Conservation (phyloP, 73 alveolate genomes). For the Uronychia binucleata region DNA sequence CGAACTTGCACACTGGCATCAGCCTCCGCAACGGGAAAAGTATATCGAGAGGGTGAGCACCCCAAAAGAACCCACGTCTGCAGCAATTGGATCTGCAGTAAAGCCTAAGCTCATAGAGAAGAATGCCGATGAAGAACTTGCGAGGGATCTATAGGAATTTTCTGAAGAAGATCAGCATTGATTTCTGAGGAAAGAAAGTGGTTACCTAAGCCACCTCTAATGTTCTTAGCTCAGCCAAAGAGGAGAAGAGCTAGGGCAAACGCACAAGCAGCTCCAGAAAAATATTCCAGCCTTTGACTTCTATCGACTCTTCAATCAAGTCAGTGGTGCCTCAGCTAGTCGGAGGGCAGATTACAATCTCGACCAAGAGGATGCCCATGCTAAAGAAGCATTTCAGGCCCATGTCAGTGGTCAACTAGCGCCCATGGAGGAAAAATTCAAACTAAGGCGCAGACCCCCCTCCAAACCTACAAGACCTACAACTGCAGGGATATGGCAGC, state of each 20-base stretch:
- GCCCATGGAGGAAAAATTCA: neutral
- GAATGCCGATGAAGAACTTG: neutral
- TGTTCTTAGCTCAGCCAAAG: too few species aligned
- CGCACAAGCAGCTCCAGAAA: neutral
- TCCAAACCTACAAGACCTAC: neutral
- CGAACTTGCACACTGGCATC: too few species aligned
- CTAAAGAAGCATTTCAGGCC: neutral
- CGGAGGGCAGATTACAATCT: neutral
- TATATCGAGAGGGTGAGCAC: neutral
- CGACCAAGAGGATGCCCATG: neutral
- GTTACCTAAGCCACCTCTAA: neutral
- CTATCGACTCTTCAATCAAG: neutral
- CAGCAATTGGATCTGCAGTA: neutral
- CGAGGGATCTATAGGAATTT: neutral
- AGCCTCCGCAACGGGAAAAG: too few species aligned
- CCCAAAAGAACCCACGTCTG: neutral
- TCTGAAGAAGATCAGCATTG: neutral
- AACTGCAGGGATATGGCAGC: neutral
- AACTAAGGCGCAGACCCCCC: neutral
- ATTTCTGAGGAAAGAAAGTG: neutral
- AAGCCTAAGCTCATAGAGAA: neutral
- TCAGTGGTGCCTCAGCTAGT: too few species aligned
- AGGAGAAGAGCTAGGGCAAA: neutral
- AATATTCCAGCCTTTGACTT: neutral
- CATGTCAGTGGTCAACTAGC: neutral